phyloP scores from a whole-genome alignment of 2,329 filamentous ascomycete genomes.

The Colletotrichum falcatum region DNA sequence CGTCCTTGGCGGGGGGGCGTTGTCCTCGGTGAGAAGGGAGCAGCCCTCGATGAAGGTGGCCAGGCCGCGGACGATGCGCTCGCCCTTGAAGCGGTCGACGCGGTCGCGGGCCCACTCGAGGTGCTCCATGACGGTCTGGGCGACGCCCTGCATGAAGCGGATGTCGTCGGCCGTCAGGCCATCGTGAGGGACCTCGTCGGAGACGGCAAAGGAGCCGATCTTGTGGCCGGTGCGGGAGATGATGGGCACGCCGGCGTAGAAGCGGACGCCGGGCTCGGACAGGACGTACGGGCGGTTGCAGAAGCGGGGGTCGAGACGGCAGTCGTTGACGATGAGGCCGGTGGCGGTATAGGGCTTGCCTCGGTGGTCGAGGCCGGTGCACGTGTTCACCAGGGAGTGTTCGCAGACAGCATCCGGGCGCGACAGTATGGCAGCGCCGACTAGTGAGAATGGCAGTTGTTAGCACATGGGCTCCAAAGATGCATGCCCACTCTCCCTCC shows the following conservation, averaged over 20 bases:
- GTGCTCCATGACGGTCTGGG: conserved; percentile 69
- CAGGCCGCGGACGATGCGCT: conserved; percentile 66
- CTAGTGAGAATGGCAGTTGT: conserved; percentile 16
- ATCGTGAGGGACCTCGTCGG: conserved; percentile 67
- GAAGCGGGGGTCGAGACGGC: conserved; percentile 50
- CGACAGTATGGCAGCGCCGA: conserved; percentile 45
- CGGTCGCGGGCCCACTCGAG: conserved; percentile 66
- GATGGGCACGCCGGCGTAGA: conserved; percentile 66
- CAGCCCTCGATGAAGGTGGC: conserved; percentile 66
- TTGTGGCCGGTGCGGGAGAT: conserved; percentile 64
- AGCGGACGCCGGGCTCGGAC: conserved; percentile 49
- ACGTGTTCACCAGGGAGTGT: conserved; percentile 45
- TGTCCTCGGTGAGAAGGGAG: conserved; percentile 44
- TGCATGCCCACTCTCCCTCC: background rate
- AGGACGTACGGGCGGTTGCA: conserved; percentile 49
- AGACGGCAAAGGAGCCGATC: conserved; percentile 70
- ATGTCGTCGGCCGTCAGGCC: conserved; percentile 61
- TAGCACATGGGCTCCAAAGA: conserved; percentile 22
- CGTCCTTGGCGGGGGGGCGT: conserved; percentile 10
- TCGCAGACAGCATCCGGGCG: conserved; percentile 52
- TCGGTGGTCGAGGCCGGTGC: conserved; percentile 44
- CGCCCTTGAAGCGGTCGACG: conserved; percentile 64
- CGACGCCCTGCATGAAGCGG: conserved; percentile 68
- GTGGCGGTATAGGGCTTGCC: conserved; percentile 46
- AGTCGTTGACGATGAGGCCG: conserved; percentile 48